Base-by-base conservation (phyloP, 2,329 filamentous ascomycete genomes). In the Aspergillus sp. region DNA sequence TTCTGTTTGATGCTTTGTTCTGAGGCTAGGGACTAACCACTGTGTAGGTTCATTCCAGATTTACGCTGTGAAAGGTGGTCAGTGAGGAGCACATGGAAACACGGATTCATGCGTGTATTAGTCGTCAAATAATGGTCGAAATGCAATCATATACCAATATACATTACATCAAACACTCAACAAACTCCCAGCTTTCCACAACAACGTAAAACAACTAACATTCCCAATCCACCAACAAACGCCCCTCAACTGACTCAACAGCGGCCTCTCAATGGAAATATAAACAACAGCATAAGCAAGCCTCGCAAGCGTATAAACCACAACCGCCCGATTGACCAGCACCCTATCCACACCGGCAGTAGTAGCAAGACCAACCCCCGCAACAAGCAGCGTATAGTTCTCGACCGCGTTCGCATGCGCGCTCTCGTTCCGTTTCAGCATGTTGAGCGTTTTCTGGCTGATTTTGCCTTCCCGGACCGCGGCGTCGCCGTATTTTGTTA, bases 401-500 rank as follows among this genome's bases (percentile, higher is more conserved):
- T 68, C 65, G 2, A 81, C 73, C 0, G 77, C 73, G 54, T 82
- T 83, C 12, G 77, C 76, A 59, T 79, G 76, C n/a, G 78, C 79
- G 4, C 71, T 64, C 57, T 81, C 77, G 59, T 75, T 73, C 30
- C 80, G 75, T 50, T 72, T 73, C 17, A 82, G 64, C 68, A 74
- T 77, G 3, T 75, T 68, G 15, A 82, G 69, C 58, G 78, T 75
- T 22, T 57, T 61, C 39, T 71, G 72, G 0, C 75, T 79, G 44
- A 82, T 69, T 61, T 79, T 79, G 3, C 77, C 77, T 3, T 76
- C 74, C 5, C 64, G 66, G 15, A 81, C 74, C 8, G 78, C 77
- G 5, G 65, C 67, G 3, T 75, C 73, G 52, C 79, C 79, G 64
- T 79, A 81, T 61, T 78, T 79, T 51, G 56, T 61, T 3, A 82